Conservation (phyloP, 148 eudicot genomes). For the Silene conica region DNA sequence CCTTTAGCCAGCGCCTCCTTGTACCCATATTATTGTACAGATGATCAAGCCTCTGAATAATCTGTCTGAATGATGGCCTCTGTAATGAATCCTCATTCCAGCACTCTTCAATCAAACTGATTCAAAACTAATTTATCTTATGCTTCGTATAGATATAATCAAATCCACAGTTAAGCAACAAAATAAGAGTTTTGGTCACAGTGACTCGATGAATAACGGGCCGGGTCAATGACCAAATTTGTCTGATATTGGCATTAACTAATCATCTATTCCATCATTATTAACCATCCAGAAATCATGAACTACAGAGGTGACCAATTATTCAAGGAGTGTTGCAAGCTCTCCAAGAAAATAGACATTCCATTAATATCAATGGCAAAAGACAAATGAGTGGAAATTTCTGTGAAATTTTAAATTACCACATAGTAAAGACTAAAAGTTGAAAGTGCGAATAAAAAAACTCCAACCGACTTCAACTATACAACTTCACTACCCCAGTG, state of each 20-base stretch:
- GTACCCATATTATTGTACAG: constrained; percentile 48
- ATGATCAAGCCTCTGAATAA: constrained; percentile 59
- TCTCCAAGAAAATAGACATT: not conserved
- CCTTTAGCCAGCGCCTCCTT: constrained; percentile 78
- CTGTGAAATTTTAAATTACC: not conserved
- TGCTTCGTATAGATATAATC: constrained; percentile 1
- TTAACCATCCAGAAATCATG: not conserved
- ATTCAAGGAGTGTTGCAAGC: not conserved
- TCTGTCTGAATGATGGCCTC: constrained; percentile 79
- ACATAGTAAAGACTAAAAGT: constrained; percentile 1
- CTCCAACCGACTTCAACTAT: not conserved
- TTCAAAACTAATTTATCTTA: constrained; percentile 8
- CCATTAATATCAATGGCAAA: not conserved
- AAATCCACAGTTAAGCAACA: not conserved
- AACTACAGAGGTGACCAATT: not conserved
- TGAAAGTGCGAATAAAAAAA: not conserved
- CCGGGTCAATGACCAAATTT: not conserved
- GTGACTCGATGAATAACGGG: too few relatives aligned
- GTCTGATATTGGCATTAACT: not conserved
- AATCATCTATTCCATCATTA: not conserved
- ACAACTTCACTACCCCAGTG: too few relatives aligned
- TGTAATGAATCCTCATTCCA: constrained; percentile 73
- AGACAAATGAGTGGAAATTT: not conserved
- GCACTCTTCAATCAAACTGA: constrained; percentile 85
- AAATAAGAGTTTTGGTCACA: not conserved